Conservation (phyloP, 139 green algal species). For the Volvox reticuliferus region DNA sequence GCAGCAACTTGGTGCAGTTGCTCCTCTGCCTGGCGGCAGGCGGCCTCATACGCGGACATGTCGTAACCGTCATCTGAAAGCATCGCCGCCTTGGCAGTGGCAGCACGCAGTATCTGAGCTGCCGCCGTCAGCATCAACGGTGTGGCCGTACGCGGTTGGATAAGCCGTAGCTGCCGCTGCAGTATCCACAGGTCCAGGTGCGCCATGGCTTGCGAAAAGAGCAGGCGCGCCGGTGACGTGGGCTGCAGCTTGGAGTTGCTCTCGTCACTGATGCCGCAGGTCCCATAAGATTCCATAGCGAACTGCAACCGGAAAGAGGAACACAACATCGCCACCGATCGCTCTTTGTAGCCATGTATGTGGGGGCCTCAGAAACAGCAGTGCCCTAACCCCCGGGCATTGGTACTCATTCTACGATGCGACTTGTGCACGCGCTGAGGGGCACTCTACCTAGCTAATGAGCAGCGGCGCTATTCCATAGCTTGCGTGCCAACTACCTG, state of each 20-base stretch:
- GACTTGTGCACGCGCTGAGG: too few relatives aligned
- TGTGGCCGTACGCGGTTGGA: conserved; percentile 16
- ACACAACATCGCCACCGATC: too few relatives aligned
- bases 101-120: conserved; percentile 57
- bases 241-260: neutral
- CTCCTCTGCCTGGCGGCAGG: neutral
- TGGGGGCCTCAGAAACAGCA: too few relatives aligned
- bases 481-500: too few relatives aligned
- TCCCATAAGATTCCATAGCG: neutral
- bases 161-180: conserved; percentile 12
- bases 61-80: conserved; percentile 49
- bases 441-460: too few relatives aligned
- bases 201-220: conserved; percentile 21
- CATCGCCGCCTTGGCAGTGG: conserved; percentile 35
- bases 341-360: too few relatives aligned
- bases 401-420: too few relatives aligned
- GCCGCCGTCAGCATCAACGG: conserved; percentile 11
- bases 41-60: conserved; percentile 40
- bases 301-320: neutral
- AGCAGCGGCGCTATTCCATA: too few relatives aligned
- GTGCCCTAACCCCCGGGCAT: too few relatives aligned
- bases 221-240: neutral
- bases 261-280: neutral
- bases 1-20: conserved; percentile 9
- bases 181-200: conserved; percentile 65